Evolutionary conservation across 2,329 filamentous ascomycete species (phyloP).

Genomic region (Pseudofabraea citricarpa): DNA sequence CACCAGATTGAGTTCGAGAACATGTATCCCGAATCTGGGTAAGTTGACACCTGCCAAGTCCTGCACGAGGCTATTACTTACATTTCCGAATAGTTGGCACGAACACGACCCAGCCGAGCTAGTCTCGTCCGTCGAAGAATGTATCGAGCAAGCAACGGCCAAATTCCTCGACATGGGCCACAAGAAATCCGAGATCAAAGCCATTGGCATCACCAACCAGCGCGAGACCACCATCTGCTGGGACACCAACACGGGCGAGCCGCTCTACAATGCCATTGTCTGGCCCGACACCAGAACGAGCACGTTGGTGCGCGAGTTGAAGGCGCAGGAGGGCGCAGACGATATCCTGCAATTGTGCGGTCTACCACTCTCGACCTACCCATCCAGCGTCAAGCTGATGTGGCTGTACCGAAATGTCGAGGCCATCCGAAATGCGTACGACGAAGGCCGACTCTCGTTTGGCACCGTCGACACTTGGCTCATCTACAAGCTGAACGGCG

Average conservation of each 20-base stretch:
- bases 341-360: slow-evolving; percentile 66
- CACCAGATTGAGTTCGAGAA: slow-evolving; percentile 88
- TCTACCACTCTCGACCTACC: slow-evolving; percentile 76
- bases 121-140: slow-evolving; percentile 65
- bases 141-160: slow-evolving; percentile 69
- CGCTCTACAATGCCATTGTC: slow-evolving; percentile 76
- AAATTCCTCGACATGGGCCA: slow-evolving; percentile 65
- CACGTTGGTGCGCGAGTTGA: slow-evolving; percentile 67
- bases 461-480: slow-evolving; percentile 81
- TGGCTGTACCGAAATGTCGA: slow-evolving; percentile 70
- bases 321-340: slow-evolving; percentile 59
- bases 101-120: slow-evolving; percentile 79
- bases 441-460: slow-evolving; percentile 67
- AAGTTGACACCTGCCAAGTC: slow-evolving; percentile 32
- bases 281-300: slow-evolving; percentile 81
- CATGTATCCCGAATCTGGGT: slow-evolving; percentile 81
- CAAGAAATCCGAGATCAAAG: slow-evolving; percentile 62
- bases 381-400: slow-evolving; percentile 71
- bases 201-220: slow-evolving; percentile 79
- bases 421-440: slow-evolving; percentile 65
- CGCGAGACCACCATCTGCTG: slow-evolving; percentile 78
- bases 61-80: not conserved
- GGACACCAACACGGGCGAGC: slow-evolving; percentile 72
- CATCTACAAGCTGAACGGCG: slow-evolving; percentile 73
- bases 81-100: slow-evolving; percentile 58